Evolutionary conservation across 2,329 filamentous ascomycete genomes (phyloP).

Genomic region (Verruconis gallopava): DNA sequence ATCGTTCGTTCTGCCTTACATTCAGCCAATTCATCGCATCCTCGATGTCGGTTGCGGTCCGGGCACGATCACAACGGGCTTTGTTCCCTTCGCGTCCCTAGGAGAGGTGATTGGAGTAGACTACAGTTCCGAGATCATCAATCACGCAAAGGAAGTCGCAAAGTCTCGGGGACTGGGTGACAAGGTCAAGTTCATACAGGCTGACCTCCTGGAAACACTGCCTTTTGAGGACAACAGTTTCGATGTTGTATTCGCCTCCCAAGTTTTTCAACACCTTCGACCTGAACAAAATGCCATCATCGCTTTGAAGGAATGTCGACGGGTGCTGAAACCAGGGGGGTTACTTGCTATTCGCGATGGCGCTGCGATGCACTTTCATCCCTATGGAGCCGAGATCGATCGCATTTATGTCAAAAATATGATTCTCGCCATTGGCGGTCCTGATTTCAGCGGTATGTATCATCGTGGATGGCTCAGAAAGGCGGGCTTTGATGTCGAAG

Average conservation of each 20-base stretch:
- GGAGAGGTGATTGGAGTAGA: conserved; percentile 35
- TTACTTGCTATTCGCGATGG: conserved; percentile 34
- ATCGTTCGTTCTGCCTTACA: conserved; percentile 8
- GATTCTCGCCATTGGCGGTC: neutral
- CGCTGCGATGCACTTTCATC: neutral
- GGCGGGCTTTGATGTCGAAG: conserved; percentile 9
- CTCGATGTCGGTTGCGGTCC: conserved; percentile 37
- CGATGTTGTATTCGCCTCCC: conserved; percentile 47
- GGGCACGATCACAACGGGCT: conserved; percentile 34
- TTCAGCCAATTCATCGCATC: conserved; percentile 16
- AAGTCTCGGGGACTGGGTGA: neutral
- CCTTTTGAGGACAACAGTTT: conserved; percentile 36
- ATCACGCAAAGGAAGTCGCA: conserved; percentile 21
- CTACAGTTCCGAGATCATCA: conserved; percentile 29
- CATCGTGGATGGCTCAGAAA: neutral
- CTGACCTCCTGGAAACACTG: conserved; percentile 29
- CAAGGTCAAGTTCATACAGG: conserved; percentile 25
- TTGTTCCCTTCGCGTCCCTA: conserved; percentile 30
- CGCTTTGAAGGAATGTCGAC: conserved; percentile 41
- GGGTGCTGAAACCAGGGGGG: conserved; percentile 40
- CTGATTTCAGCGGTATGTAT: neutral
- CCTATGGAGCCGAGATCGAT: conserved; percentile 1
- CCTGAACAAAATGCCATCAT: conserved; percentile 35
- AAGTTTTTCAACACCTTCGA: conserved; percentile 44
- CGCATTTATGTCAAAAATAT: neutral